Conservation (phyloP, 148 eudicot species). For the Suaeda aralocaspica region DNA sequence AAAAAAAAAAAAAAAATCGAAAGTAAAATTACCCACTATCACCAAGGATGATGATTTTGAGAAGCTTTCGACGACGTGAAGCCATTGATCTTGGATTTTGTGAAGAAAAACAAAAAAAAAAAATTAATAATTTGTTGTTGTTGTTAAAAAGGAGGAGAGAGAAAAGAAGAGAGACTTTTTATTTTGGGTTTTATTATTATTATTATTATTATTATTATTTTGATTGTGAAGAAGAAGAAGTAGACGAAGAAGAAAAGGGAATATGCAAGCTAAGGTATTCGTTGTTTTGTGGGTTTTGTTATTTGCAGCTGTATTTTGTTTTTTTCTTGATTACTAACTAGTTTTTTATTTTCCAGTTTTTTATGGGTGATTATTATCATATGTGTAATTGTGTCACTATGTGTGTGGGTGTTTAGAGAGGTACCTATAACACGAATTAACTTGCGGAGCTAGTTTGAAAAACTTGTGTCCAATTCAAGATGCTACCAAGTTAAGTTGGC, state of each 20-base stretch:
- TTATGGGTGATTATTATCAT: too few relatives aligned
- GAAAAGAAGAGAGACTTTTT: background rate
- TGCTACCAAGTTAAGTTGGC: too few relatives aligned
- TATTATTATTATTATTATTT: too few relatives aligned
- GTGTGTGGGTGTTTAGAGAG: too few relatives aligned
- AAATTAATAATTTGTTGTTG: too few relatives aligned
- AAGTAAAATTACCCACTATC: constrained; percentile 58
- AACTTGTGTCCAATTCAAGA: too few relatives aligned
- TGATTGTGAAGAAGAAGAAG: background rate
- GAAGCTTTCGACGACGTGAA: constrained; percentile 65
- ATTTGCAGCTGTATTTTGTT: constrained; percentile 18
- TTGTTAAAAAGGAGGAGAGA: background rate
- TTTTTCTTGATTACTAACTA: background rate
- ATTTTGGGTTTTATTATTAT: too few relatives aligned
- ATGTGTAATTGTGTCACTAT: too few relatives aligned
- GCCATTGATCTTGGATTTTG: constrained; percentile 37
- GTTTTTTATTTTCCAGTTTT: background rate
- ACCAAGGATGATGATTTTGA: constrained; percentile 68
- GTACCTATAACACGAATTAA: too few relatives aligned
- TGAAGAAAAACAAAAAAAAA: too few relatives aligned
- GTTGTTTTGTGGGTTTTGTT: constrained; percentile 14
- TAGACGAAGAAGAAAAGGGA: background rate
- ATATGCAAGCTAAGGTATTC: constrained; percentile 16
- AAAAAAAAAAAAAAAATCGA: too few relatives aligned
- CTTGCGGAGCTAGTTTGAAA: too few relatives aligned